Percentiles rank a stretch among this genome's conserved stretches.
These are phyloP conservation scores for Williopsis jadinii DNA, from an alignment of 1,139 yeast genomes.

Conservation along the genomic window DNA sequence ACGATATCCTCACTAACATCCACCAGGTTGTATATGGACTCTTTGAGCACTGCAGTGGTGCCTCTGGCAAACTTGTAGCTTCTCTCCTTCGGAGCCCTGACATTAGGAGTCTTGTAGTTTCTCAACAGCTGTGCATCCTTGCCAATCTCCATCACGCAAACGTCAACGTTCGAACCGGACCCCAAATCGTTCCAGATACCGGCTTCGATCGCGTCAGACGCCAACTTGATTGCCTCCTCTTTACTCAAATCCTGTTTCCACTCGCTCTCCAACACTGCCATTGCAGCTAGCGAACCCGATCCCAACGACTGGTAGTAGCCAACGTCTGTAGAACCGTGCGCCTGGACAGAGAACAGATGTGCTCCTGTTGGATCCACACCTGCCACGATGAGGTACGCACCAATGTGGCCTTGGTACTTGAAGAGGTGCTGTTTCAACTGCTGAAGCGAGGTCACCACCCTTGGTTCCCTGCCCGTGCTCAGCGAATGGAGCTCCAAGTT, in stretches of 20 bases:
- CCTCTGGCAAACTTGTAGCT: conserved; percentile 86
- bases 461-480: conserved; percentile 76
- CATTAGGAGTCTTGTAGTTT: conserved; percentile 87
- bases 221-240: conserved; percentile 85
- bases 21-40: conserved; percentile 55
- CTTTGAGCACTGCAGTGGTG: conserved; percentile 76
- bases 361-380: conserved; percentile 97
- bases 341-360: conserved; percentile 86
- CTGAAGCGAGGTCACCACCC: conserved; percentile 91
- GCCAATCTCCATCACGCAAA: conserved; percentile 93
- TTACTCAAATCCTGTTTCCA: conserved; percentile 74
- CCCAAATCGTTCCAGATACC: conserved; percentile 99
- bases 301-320: conserved; percentile 92
- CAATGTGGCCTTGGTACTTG: conserved; percentile 94
- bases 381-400: conserved; percentile 94
- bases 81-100: conserved; percentile 71
- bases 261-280: conserved; percentile 89
- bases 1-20: conserved; percentile 66
- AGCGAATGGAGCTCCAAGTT: conserved; percentile 85
- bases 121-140: conserved; percentile 79
- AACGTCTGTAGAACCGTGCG: conserved; percentile 96
- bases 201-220: conserved; percentile 90
- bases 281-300: conserved; percentile 97
- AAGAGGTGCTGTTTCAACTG: conserved; percentile 91
- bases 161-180: conserved; percentile 94